A percentile compares a stretch with the other conserved stretches of the same genome.
These are phyloP conservation scores for Fraxinus anomala DNA, from an alignment of 257 asterid species.

Conservation along the genomic window DNA sequence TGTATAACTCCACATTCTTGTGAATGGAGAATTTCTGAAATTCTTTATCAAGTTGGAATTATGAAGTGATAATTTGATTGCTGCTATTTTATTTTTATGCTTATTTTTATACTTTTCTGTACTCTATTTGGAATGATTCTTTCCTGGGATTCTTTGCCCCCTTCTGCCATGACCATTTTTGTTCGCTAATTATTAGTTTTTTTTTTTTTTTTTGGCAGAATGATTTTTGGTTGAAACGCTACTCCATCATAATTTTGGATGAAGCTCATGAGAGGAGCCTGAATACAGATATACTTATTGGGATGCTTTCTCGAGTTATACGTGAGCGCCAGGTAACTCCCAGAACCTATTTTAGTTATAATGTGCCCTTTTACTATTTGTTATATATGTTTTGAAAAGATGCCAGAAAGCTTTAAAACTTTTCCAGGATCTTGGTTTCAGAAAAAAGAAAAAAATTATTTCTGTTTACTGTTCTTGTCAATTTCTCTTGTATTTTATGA, in stretches of 20 bases:
- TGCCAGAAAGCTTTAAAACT: neutral
- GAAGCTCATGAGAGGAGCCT: constrained; percentile 99
- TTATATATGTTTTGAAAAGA: neutral
- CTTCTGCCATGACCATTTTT: constrained; percentile 5
- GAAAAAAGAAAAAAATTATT: neutral
- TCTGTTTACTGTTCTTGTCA: neutral
- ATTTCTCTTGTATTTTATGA: constrained; percentile 20
- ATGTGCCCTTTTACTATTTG: neutral
- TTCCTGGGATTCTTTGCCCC: constrained; percentile 2
- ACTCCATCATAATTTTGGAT: constrained; percentile 86
- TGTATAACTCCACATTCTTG: neutral
- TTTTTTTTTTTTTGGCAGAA: constrained; percentile 44
- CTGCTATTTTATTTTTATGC: neutral
- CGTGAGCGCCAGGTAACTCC: constrained; percentile 69
- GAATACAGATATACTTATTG: constrained; percentile 96
- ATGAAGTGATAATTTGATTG: neutral
- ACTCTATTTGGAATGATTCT: constrained; percentile 6
- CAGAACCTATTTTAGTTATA: constrained; percentile 18
- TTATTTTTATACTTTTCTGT: neutral
- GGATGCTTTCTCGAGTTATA: constrained; percentile 97
- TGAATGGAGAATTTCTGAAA: neutral
- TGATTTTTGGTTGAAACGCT: constrained; percentile 81
- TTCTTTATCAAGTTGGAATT: neutral
- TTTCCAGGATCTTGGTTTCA: neutral
- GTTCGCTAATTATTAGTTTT: constrained; percentile 2